Evolutionary conservation across 768 basidiomycete genomes (phyloP).

Genomic region (Gloeophyllum trabeum): DNA sequence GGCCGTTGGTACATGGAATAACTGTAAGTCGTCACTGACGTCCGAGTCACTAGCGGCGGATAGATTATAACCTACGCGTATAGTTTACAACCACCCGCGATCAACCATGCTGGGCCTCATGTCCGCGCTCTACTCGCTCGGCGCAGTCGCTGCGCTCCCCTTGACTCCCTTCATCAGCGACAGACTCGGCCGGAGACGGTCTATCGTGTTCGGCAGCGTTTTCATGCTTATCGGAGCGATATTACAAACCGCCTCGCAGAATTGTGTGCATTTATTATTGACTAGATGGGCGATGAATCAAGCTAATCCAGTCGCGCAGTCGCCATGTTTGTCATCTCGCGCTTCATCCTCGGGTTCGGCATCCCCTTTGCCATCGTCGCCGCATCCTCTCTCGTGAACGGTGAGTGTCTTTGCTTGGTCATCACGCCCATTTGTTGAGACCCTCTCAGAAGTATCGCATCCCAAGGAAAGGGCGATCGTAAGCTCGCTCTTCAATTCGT

Average conservation of each 20-base stretch:
- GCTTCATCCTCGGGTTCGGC: constrained; percentile 46
- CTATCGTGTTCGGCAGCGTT: constrained; percentile 22
- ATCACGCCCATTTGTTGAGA: too few species aligned
- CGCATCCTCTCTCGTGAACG: constrained; percentile 54
- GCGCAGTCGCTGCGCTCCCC: constrained; percentile 41
- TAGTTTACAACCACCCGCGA: constrained; percentile 45
- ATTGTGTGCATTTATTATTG: too few species aligned
- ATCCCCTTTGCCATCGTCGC: constrained; percentile 52
- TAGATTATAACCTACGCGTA: neutral
- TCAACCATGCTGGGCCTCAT: constrained; percentile 45
- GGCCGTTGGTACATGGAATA: constrained; percentile 44
- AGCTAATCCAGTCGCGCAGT: constrained; percentile 23
- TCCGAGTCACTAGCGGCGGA: too few species aligned
- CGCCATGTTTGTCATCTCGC: constrained; percentile 47
- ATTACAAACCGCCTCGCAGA: constrained; percentile 33
- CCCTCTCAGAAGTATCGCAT: constrained; percentile 52
- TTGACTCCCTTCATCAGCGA: constrained; percentile 41
- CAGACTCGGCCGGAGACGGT: constrained; percentile 32
- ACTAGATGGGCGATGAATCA: too few species aligned
- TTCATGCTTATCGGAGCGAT: constrained; percentile 35
- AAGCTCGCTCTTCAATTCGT: constrained; percentile 55
- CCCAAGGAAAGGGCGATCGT: constrained; percentile 59
- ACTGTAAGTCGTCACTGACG: constrained; percentile 26
- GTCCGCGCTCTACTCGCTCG: constrained; percentile 50
- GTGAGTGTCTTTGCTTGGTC: constrained; percentile 11